These are phyloP conservation scores for Phaeosphaeria sp. DNA, from an alignment of 2,329 filamentous ascomycete species.

Conservation along the genomic window DNA sequence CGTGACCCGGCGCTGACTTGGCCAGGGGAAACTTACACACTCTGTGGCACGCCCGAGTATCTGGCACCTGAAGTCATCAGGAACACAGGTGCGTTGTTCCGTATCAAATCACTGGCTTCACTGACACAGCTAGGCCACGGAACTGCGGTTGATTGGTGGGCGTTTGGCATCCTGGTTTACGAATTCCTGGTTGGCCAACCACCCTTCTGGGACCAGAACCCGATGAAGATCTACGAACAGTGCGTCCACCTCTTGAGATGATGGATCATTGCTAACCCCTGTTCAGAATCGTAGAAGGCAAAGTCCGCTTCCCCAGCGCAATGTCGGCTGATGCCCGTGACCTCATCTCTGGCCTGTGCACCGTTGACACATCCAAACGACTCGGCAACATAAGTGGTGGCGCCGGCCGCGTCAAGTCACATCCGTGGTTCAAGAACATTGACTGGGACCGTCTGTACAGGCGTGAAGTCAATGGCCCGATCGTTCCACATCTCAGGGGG, in stretches of 20 bases:
- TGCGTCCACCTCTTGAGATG: conserved; percentile 26
- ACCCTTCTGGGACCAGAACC: conserved; percentile 86
- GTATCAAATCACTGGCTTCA: conserved; percentile 5
- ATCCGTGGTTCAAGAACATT: conserved; percentile 75
- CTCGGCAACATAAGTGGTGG: conserved; percentile 81
- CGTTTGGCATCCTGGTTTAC: conserved; percentile 81
- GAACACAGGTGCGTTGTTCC: conserved; percentile 66
- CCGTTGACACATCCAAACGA: conserved; percentile 77
- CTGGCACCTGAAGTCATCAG: conserved; percentile 84
- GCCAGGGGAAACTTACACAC: conserved; percentile 75
- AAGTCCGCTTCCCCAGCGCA: conserved; percentile 73
- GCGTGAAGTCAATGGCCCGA: conserved; percentile 70
- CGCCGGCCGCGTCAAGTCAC: conserved; percentile 72
- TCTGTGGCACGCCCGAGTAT: conserved; percentile 85
- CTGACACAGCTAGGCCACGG: conserved; percentile 59
- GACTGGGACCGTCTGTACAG: conserved; percentile 76
- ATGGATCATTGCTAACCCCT: neutral
- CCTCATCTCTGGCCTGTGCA: conserved; percentile 78
- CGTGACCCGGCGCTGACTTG: conserved; percentile 12
- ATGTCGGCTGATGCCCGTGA: conserved; percentile 74
- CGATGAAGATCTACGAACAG: conserved; percentile 84
- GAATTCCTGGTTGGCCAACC: conserved; percentile 86
- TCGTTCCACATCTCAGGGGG: conserved; percentile 75
- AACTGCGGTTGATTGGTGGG: conserved; percentile 85
- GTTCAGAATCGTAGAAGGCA: conserved; percentile 76